Evolutionary conservation across 1,139 yeast genomes (phyloP).

Genomic region (Lodderomyces jiufengensis): DNA sequence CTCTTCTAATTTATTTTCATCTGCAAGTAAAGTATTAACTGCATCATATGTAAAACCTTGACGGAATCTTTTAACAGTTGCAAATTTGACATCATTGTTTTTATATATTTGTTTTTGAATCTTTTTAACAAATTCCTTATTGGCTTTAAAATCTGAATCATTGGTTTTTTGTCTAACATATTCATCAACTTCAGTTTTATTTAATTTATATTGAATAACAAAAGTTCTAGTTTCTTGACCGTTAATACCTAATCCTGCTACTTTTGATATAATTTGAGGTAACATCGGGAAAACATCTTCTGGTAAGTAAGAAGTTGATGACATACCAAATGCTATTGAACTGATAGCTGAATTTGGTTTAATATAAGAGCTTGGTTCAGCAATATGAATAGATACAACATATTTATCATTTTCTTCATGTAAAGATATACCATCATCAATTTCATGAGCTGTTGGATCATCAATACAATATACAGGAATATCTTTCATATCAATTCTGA

Average conservation of each 20-base stretch:
- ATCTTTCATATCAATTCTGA: slow-evolving; percentile 34
- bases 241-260: slow-evolving; percentile 57
- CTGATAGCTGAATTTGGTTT: slow-evolving; percentile 48
- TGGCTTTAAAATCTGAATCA: slow-evolving; percentile 16
- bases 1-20: slow-evolving; percentile 11
- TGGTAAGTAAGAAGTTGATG: slow-evolving; percentile 73
- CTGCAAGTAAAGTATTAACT: slow-evolving; percentile 30
- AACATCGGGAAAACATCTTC: slow-evolving; percentile 65
- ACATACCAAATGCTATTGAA: slow-evolving; percentile 56
- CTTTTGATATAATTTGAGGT: slow-evolving; percentile 52
- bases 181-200: slow-evolving; percentile 22
- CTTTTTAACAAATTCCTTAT: slow-evolving; percentile 11
- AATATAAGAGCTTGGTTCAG: slow-evolving; percentile 77
- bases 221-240: slow-evolving; percentile 36
- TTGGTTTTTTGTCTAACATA: slow-evolving; percentile 21
- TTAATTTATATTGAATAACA: slow-evolving; percentile 28
- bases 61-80: slow-evolving; percentile 28
- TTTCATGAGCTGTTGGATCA: slow-evolving; percentile 75
- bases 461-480: slow-evolving; percentile 82
- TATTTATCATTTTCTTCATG: slow-evolving; percentile 30
- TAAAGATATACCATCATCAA: slow-evolving; percentile 88
- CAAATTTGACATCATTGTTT: slow-evolving; percentile 13
- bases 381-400: slow-evolving; percentile 69
- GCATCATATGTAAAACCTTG: slow-evolving; percentile 34
- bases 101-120: slow-evolving; percentile 20